Evolutionary conservation across 2,329 filamentous ascomycete species (phyloP).

Genomic region (Claviceps capensis): DNA sequence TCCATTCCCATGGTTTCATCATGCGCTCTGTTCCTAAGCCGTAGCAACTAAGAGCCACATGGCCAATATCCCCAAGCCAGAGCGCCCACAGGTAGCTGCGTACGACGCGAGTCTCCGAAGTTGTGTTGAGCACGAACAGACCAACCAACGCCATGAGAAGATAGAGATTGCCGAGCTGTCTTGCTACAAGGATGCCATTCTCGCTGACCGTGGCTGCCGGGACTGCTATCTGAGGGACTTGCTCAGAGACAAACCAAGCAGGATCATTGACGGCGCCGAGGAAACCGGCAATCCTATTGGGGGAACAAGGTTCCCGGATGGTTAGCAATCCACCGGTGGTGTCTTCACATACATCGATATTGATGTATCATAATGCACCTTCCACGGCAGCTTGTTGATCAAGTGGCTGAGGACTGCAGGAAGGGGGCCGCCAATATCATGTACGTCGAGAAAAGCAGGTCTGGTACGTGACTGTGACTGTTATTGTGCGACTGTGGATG

Average conservation of each 20-base stretch:
- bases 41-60: conserved; percentile 46
- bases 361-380: not conserved
- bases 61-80: conserved; percentile 52
- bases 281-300: conserved; percentile 42
- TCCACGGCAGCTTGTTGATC: not conserved
- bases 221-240: conserved; percentile 31
- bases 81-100: conserved; percentile 53
- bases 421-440: not conserved
- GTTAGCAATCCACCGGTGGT: conserved; percentile 7
- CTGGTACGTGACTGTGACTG: not conserved
- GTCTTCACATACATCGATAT: not conserved
- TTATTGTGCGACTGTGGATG: not conserved
- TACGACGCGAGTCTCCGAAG: conserved; percentile 50
- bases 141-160: conserved; percentile 51
- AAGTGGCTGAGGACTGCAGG: not conserved
- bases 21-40: conserved; percentile 42
- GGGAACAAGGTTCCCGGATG: not conserved
- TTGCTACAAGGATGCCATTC: conserved; percentile 42
- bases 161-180: conserved; percentile 59
- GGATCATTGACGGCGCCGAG: conserved; percentile 41
- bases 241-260: conserved; percentile 49
- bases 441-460: not conserved
- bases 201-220: conserved; percentile 22
- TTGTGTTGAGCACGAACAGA: conserved; percentile 48
- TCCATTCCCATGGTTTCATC: conserved; percentile 45